Evolutionary conservation across 805 yeast genomes (phyloP), one percentile per base, ranked within the genome.

Genomic region (Metschnikowia amazonensis): DNA sequence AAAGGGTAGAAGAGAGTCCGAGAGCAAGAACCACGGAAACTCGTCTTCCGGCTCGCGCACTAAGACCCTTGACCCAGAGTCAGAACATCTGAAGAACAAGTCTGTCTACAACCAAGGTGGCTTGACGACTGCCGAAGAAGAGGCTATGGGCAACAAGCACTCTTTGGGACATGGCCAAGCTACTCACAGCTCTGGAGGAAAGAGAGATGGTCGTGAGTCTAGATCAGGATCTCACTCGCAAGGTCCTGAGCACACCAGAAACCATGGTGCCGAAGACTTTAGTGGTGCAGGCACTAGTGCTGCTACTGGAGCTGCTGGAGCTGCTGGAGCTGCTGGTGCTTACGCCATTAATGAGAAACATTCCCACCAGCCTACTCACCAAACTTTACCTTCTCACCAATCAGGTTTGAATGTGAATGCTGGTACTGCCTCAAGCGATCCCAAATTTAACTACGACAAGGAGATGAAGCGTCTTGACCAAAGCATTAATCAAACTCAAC

Each of bases 61-160:
- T 17, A 39, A 36, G 35, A 20, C 49, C 1, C 16, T 42, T 8
- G 52, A 65, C 46, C 64, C 65, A 5, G 38, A 45, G 8, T 50
- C 56, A 24, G 61, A 57, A 40, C 69, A 65, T 49, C 28, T 43
- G 23, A 45, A 57, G 45, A 66, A 67, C 56, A 66, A 61, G 55
- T 66, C 70, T 3, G 58, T 62, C n/a, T 64, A 42, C 55, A 67
- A 67, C 44, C 25, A 49, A 8, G 56, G 45, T 3, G 72, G 69
- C 14, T 47, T 66, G 33, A 45, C 32, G 17, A 41, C 59, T 18
- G 67, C 62, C 7, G 42, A 53, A 4, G 51, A 45, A 7, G 59
- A 56, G 40, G 52, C 48, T 8, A 37, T 34, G 41, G 31, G 29
- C 14, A 13, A 23, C 27, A 7, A 14, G 21, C 18, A 7, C 8